These are phyloP conservation scores for Xylaria bambusicola DNA, from an alignment of 495 filamentous ascomycete species.

Conservation along the genomic window DNA sequence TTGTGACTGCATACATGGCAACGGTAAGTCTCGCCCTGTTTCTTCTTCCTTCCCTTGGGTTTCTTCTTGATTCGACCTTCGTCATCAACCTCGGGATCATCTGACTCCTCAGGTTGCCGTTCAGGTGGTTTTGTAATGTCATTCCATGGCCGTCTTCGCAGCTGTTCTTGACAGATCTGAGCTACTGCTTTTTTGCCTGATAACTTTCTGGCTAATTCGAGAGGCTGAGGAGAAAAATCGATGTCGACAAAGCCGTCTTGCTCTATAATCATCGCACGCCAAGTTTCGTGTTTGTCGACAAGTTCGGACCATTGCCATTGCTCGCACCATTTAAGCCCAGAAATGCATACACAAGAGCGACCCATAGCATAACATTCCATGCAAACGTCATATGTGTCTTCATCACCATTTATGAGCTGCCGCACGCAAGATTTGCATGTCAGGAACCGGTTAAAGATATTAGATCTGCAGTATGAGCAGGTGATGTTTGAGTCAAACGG, in stretches of 20 bases:
- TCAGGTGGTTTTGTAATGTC: constrained; percentile 52
- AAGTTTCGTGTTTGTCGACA: constrained; percentile 74
- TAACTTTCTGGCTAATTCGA: constrained; percentile 64
- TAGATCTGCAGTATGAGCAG: constrained; percentile 92
- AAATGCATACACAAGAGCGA: constrained; percentile 84
- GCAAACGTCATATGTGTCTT: constrained; percentile 89
- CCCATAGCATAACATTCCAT: constrained; percentile 97
- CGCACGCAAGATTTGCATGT: constrained; percentile 80
- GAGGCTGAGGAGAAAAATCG: constrained; percentile 60
- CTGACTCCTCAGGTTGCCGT: constrained; percentile 43
- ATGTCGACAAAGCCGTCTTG: constrained; percentile 61
- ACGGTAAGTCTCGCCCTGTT: constrained; percentile 49
- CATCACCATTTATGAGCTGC: constrained; percentile 57
- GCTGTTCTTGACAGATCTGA: constrained; percentile 85
- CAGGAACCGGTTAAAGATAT: constrained; percentile 96
- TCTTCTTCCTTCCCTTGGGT: constrained; percentile 41
- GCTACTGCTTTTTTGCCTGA: constrained; percentile 75
- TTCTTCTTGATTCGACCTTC: constrained; percentile 52
- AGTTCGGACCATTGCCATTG: constrained; percentile 85
- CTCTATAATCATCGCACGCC: constrained; percentile 73
- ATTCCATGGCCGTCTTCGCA: constrained; percentile 67
- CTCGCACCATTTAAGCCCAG: constrained; percentile 84
- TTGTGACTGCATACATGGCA: constrained; percentile 82
- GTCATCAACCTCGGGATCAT: constrained; percentile 52
- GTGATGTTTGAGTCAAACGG: constrained; percentile 85